These are phyloP conservation scores for Camelina hispida DNA, from an alignment of 345 rosid genomes.

Conservation along the genomic window DNA sequence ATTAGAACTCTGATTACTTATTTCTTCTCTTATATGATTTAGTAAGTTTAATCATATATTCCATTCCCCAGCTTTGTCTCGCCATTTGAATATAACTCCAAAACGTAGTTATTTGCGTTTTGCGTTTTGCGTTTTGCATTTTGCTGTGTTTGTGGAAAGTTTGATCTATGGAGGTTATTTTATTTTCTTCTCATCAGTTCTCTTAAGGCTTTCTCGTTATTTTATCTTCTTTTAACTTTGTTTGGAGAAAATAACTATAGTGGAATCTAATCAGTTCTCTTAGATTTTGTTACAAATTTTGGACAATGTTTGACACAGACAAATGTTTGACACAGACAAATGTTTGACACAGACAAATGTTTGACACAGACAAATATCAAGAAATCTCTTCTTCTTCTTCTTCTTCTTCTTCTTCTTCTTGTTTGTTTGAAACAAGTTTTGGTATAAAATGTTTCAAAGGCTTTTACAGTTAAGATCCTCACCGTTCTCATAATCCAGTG, in stretches of 20 bases:
- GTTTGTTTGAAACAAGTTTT: constrained; percentile 14
- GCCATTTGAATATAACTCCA: background rate
- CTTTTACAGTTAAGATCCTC: constrained; percentile 8
- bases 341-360: constrained; percentile 20
- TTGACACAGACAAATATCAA: too few relatives aligned
- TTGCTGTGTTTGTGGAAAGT: background rate
- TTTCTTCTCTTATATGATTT: constrained; percentile 1
- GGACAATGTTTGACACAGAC: constrained; percentile 25
- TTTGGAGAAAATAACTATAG: background rate
- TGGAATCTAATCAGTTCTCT: constrained; percentile 8
- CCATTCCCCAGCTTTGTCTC: background rate
- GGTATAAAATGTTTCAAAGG: background rate
- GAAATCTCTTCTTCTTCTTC: constrained; percentile 12
- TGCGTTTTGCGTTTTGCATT: background rate
- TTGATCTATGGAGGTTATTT: too few relatives aligned
- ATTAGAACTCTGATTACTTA: background rate
- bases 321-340: too few relatives aligned
- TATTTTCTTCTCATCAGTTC: too few relatives aligned
- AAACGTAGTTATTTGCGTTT: background rate
- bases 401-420: constrained; percentile 28
- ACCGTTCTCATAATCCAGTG: constrained; percentile 51
- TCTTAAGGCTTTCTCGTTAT: background rate
- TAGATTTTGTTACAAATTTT: constrained; percentile 34
- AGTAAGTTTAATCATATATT: background rate
- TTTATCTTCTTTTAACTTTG: background rate